phyloP scores from a whole-genome alignment of 192 early-diverging fungal genomes.

The Entomortierella chlamydospora region DNA sequence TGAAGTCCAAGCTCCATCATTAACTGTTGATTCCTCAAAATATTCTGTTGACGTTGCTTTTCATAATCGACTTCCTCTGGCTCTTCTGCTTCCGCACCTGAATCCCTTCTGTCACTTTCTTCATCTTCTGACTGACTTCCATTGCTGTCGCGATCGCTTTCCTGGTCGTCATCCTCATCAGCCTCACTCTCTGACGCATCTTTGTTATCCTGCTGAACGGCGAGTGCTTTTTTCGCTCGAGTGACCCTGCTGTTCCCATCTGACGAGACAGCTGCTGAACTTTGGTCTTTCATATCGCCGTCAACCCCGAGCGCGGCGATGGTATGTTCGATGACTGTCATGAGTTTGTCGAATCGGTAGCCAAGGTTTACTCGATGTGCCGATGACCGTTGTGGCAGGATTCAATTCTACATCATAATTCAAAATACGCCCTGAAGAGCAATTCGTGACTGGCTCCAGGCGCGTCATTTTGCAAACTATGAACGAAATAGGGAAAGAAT shows the following conservation, averaged over 20 bases:
- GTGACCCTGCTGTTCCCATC: background rate
- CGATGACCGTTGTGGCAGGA: too few relatives aligned
- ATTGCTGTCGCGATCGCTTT: background rate
- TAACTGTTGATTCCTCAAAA: slow-evolving; percentile 56
- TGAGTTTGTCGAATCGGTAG: background rate
- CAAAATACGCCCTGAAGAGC: background rate
- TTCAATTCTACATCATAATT: background rate
- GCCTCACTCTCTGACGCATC: background rate
- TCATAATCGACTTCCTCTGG: slow-evolving; percentile 55
- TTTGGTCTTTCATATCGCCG: background rate
- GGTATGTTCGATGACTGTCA: background rate
- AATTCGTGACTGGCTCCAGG: background rate
- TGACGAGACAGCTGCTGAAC: background rate
- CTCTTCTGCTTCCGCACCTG: background rate
- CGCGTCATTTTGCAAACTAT: background rate
- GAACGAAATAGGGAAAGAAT: too few relatives aligned
- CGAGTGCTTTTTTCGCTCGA: background rate
- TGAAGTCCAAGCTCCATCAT: slow-evolving; percentile 55
- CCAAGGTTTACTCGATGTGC: too few relatives aligned
- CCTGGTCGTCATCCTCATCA: background rate
- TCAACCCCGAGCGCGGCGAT: background rate
- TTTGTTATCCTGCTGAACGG: background rate
- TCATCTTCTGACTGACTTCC: background rate
- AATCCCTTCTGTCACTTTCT: background rate
- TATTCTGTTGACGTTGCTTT: slow-evolving; percentile 52